Conservation (phyloP, 495 filamentous ascomycete species). For the Lasiosphaeria miniovina region DNA sequence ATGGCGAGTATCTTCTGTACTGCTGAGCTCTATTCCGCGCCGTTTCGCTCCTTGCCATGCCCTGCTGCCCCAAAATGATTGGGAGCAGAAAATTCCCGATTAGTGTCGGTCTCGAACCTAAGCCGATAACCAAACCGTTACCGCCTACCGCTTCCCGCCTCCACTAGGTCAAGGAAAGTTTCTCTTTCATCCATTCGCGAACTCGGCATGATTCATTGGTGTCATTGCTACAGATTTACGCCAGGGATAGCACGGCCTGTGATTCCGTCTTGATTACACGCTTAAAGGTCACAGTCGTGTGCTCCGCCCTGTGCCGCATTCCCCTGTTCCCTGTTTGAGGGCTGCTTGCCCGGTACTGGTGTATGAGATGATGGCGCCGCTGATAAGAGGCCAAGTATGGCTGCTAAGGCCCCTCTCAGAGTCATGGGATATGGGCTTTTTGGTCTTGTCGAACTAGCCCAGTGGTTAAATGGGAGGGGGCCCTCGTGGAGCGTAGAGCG, state of each 20-base stretch:
- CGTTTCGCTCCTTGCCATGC: neutral
- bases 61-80: too few species aligned
- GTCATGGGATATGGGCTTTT: conserved; percentile 11
- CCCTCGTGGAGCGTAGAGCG: conserved; percentile 5
- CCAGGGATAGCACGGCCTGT: too few species aligned
- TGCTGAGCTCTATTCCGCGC: neutral
- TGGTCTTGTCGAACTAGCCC: neutral
- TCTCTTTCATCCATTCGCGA: too few species aligned
- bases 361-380: conserved; percentile 3
- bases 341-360: conserved; percentile 17
- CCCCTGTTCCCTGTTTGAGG: conserved; percentile 15
- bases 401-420: conserved; percentile 1
- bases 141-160: too few species aligned
- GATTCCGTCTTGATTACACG: too few species aligned
- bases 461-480: conserved; percentile 13
- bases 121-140: too few species aligned
- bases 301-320: neutral
- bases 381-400: conserved; percentile 3
- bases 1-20: neutral
- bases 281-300: neutral
- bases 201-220: too few species aligned
- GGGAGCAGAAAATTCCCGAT: too few species aligned
- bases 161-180: too few species aligned
- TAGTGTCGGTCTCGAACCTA: too few species aligned
- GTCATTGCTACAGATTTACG: too few species aligned